Base-by-base conservation (phyloP, 225 moss, liverwort and hornwort species). In the Rhytidiadelphus loreus region DNA sequence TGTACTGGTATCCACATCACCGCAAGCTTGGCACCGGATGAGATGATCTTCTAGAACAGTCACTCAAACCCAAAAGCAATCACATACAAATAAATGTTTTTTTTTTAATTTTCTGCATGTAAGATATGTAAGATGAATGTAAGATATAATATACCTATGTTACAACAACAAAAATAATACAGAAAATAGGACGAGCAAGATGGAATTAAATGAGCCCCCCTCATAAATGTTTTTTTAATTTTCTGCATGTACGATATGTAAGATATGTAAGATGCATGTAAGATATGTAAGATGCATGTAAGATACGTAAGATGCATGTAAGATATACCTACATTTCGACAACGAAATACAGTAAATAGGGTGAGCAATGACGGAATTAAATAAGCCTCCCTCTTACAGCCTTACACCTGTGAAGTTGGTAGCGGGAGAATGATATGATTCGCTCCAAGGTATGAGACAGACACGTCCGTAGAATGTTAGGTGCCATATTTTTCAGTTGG, bases 321-420 rank as follows among this genome's bases (percentile, higher is more conserved):
- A 78, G 78, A 28, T 39, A 7, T 16, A 78, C 78, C 57, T 57
- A 48, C 48, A 10, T 48, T 48, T n/a, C n/a, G n/a, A 16, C 21
- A 52, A 50, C 13, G 12, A 76, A 22, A 43, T 57, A 18, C 13
- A 52, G 11, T 30, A 30, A 75, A 16, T 5, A 75, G 16, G 52
- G 6, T 0, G 2, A 19, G 58, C 18, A 12, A n/a, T 2, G 58
- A 58, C 1, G 0, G 58, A 58, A 57, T 28, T 58, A 28, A 57
- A 79, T 58, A 29, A 58, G 3, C 28, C 79, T 58, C 39, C 41
- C 79, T 28, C 79, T 78, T 3, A n/a, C 39, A 7, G 5, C 12
- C 39, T 58, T 18, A 18, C 79, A 58, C 79, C 58, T 79, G 58
- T 58, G 7, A 10, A 79, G 79, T 79, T 12, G 58, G 58, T 79